phyloP scores from a whole-genome alignment of 441 rosid genomes.

The Populus trichocarpa region DNA sequence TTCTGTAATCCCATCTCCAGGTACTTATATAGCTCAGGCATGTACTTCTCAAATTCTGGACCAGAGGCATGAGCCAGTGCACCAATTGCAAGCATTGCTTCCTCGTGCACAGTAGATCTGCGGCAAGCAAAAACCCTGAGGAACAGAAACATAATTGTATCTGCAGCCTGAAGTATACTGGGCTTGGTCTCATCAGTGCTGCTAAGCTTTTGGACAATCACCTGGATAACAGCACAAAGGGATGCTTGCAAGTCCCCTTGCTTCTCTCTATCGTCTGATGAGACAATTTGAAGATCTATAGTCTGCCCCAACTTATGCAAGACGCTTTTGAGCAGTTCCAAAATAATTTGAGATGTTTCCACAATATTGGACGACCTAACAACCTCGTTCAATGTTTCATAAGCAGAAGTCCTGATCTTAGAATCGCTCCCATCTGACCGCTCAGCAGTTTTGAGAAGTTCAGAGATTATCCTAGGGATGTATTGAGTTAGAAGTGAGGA shows the following conservation, averaged over 20 bases:
- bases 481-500: slow-evolving; percentile 64
- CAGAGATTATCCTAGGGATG: slow-evolving; percentile 58
- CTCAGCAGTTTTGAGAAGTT: slow-evolving; percentile 68
- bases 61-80: slow-evolving; percentile 90
- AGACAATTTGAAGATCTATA: slow-evolving; percentile 63
- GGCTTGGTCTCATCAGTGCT: slow-evolving; percentile 56
- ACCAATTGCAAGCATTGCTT: slow-evolving; percentile 97
- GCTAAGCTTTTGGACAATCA: slow-evolving; percentile 85
- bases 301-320: slow-evolving; percentile 75
- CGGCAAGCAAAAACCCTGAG: slow-evolving; percentile 80
- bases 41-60: slow-evolving; percentile 70
- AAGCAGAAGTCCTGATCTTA: slow-evolving; percentile 74
- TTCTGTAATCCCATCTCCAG: slow-evolving; percentile 88
- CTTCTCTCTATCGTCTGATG: slow-evolving; percentile 87
- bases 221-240: slow-evolving; percentile 92
- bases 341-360: slow-evolving; percentile 64
- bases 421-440: slow-evolving; percentile 79
- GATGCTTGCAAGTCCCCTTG: slow-evolving; percentile 90
- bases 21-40: slow-evolving; percentile 73
- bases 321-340: slow-evolving; percentile 71
- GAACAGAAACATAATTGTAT: slow-evolving; percentile 82
- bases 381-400: slow-evolving; percentile 91
- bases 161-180: slow-evolving; percentile 65
- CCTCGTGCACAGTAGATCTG: slow-evolving; percentile 95
- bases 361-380: slow-evolving; percentile 68